Base-by-base conservation (phyloP, 495 filamentous ascomycete species). In the Xylaria palmicola region DNA sequence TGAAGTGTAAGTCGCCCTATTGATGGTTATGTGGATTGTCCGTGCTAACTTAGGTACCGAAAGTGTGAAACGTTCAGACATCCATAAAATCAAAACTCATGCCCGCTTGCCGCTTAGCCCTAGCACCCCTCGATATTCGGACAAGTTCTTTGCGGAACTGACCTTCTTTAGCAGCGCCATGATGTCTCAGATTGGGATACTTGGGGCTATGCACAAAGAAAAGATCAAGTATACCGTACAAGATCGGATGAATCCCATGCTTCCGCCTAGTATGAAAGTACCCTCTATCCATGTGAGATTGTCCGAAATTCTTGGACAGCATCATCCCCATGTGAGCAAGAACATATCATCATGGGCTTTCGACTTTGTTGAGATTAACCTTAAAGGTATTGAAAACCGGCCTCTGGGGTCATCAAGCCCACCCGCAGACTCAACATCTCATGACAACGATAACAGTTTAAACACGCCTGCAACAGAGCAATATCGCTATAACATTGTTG, bases 361-460 rank as follows among this genome's bases (percentile, higher is more conserved):
- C 39, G 80, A 87, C 41, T 76, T 77, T 10, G 74, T 88, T 22
- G 77, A 76, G 34, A 66, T 89, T 40, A 74, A 72, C 7, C 85
- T 82, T 50, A 79, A 79, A 56, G 80, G 80, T 19, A 65, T 83
- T 30, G 67, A 73, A 49, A 57, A 51, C 48, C 51, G 56, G 15
- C 47, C 52, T 37, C 41, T 24, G 0, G 60, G 44, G 26, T 63
- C n/a, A 17, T 57, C 8, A 19, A 62, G 39, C 62, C 58, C 55
- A 37, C 59, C 36, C 53, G 48, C 26, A 59, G 63, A 37, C 39
- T 15, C 37, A 9, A 10, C 44, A 36, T 15, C 59, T 20, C 59
- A 50, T 8, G 62, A 55, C 4, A 62, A 66, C 6, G 62, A 74
- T 12, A 61, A 4, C 48, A 51, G 4, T 53, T 52, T 12, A 64